These are phyloP conservation scores for Exutisphaerella laricina DNA, from an alignment of 2,329 filamentous ascomycete species.

Conservation along the genomic window DNA sequence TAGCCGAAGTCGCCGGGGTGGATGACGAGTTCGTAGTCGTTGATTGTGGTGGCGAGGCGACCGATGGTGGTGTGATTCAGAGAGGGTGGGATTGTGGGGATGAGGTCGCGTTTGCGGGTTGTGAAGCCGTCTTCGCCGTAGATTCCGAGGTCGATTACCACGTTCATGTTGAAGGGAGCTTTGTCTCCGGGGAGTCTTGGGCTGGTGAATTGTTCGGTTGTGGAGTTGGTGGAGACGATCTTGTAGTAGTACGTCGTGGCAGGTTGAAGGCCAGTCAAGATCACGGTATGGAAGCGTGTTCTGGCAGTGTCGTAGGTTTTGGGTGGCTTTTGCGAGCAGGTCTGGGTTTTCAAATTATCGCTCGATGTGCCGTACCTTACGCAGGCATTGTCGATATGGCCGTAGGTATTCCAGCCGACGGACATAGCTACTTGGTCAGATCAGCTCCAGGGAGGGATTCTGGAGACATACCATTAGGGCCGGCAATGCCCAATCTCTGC, in stretches of 20 bases:
- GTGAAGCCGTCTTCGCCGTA: conserved; percentile 52
- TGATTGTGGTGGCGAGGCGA: conserved; percentile 46
- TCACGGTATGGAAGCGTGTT: conserved; percentile 49
- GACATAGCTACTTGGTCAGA: conserved; percentile 51
- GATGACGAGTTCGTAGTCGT: conserved; percentile 53
- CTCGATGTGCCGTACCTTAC: conserved; percentile 49
- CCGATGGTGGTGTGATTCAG: conserved; percentile 57
- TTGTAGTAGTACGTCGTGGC: conserved; percentile 58
- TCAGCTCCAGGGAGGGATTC: no score
- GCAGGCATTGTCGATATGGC: conserved; percentile 40
- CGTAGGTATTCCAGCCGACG: conserved; percentile 55
- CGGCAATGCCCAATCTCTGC: no score
- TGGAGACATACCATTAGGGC: no score
- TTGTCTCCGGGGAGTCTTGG: conserved; percentile 50
- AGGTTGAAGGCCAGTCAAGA: conserved; percentile 43
- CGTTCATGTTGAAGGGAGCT: conserved; percentile 48
- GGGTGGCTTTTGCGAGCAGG: conserved; percentile 45
- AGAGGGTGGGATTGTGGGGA: conserved; percentile 46
- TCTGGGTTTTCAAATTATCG: conserved; percentile 34
- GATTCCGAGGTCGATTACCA: conserved; percentile 52
- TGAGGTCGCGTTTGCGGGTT: conserved; percentile 47
- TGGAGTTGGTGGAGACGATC: conserved; percentile 53
- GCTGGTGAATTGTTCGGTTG: conserved; percentile 49
- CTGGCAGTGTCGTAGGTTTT: conserved; percentile 51
- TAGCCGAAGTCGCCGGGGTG: conserved; percentile 55